Base-by-base conservation (phyloP, 306 rosid species). In the Vigna mungo region DNA sequence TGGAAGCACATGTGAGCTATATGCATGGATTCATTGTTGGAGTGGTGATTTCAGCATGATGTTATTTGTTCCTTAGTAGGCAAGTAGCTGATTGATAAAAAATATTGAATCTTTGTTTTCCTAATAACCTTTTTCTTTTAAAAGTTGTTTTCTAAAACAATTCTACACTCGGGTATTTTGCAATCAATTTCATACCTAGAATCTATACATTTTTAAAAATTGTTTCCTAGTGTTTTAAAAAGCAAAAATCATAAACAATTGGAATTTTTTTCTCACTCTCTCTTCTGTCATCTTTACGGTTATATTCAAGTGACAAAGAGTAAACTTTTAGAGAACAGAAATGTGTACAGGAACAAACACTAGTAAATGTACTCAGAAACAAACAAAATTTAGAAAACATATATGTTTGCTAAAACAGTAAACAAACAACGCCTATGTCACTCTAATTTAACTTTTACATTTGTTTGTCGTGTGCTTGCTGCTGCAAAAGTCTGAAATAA, bases 21-120 rank as follows among this genome's bases (percentile, higher is more conserved):
- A 59, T 25, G n/a, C 66, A n/a, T 51, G 47, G 27, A 17, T 62
- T 54, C 52, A 55, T 17, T 39, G 44, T 63, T 49, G 54, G 39
- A 41, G 7, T 63, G 74, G 34, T 39, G 21, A 61, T 76, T 51
- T 69, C 17, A 37, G 48, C 47, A 43, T 77, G 75, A 67, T 43
- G 23, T 6, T 46, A 30, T 32, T 55, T 77, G 68, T 39, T 77
- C 48, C 21, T 27, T 18, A 53, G 9, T 43, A 54, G 25, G 68
- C 68, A 55, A 54, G 52, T 56, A 43, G 2, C 27, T 43, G 16
- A 17, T 43, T 68, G n/a, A 55, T 55, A 17, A 34, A 34, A 66
- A 46, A 39, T 58, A 55, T 9, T 18, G 16, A 47, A 47, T 17
- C 54, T 21, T 17, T 53, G 59, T 18, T 53, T 53, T 21, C 27